A percentile compares a stretch with the other conserved stretches of the same genome.
phyloP scores from a whole-genome alignment of 164 flowering plant species.

The Dillenia suffruticosa region DNA sequence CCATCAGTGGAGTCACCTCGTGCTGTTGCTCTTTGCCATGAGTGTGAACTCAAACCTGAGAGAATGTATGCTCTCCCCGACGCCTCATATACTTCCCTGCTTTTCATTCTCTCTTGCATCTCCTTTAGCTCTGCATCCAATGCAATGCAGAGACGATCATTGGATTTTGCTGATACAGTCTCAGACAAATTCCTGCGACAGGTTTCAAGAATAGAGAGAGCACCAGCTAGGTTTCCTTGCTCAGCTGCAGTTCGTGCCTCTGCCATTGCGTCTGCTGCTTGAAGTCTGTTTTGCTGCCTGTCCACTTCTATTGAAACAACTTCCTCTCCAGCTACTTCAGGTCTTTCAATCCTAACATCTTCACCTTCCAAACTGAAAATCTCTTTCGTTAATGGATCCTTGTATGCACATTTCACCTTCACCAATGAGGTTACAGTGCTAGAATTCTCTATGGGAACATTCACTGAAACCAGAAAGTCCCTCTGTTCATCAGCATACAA shows the following conservation, averaged over 20 bases:
- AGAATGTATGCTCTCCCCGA: constrained; percentile 70
- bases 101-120: constrained; percentile 70
- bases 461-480: constrained; percentile 45
- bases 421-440: constrained; percentile 34
- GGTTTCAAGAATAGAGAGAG: constrained; percentile 37
- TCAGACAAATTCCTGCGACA: constrained; percentile 33
- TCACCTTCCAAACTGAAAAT: constrained; percentile 21
- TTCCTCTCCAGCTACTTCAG: constrained; percentile 27
- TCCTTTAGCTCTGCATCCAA: constrained; percentile 74
- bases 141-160: constrained; percentile 41
- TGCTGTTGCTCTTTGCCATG: constrained; percentile 77
- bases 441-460: constrained; percentile 33
- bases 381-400: constrained; percentile 47
- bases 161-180: constrained; percentile 40
- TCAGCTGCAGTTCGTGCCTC: constrained; percentile 63
- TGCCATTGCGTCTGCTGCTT: constrained; percentile 69
- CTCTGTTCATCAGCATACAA: constrained; percentile 67
- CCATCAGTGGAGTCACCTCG: constrained; percentile 59
- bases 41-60: constrained; percentile 71
- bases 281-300: constrained; percentile 53
- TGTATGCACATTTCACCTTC: constrained; percentile 46
- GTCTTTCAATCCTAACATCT: constrained; percentile 43
- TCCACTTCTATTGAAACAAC: constrained; percentile 58
- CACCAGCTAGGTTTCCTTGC: constrained; percentile 45
- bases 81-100: constrained; percentile 52